A percentile compares a stretch with the other conserved stretches of the same genome.
These are phyloP conservation scores for Borovskyia barvae DNA, from an alignment of 208 protist species.

Conservation along the genomic window DNA sequence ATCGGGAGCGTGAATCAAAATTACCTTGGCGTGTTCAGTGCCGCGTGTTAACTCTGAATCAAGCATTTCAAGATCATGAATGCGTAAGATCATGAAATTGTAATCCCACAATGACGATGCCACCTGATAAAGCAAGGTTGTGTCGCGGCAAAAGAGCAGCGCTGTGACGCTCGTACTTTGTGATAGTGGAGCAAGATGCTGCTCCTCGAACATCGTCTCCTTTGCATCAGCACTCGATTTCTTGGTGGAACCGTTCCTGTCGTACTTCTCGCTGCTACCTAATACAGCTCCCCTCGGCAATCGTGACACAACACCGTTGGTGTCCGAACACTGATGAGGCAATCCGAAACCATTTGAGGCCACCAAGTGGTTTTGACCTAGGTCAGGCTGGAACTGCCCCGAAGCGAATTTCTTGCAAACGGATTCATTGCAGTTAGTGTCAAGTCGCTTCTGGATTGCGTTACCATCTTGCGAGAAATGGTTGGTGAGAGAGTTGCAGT, in stretches of 20 bases:
- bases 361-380: neutral
- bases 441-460: constrained; percentile 13
- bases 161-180: constrained; percentile 53
- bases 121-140: constrained; percentile 24
- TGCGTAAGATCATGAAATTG: constrained; percentile 57
- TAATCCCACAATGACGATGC: constrained; percentile 45
- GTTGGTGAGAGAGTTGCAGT: constrained; percentile 11
- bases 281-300: too few species aligned
- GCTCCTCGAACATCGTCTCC: neutral
- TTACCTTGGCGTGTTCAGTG: constrained; percentile 60
- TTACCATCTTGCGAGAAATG: constrained; percentile 1
- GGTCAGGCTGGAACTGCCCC: too few species aligned
- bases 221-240: neutral
- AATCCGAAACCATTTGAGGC: too few species aligned
- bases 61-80: constrained; percentile 25
- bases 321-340: too few species aligned
- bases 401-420: too few species aligned
- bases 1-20: constrained; percentile 62
- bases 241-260: neutral
- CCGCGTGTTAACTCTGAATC: constrained; percentile 44
- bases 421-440: constrained; percentile 31
- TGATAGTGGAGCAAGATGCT: constrained; percentile 14
- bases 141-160: constrained; percentile 48
- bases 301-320: too few species aligned
- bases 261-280: too few species aligned